Percentiles rank a stretch among this genome's conserved stretches.
phyloP scores from a whole-genome alignment of 2,329 filamentous ascomycete genomes.

The Venturia pyrina region DNA sequence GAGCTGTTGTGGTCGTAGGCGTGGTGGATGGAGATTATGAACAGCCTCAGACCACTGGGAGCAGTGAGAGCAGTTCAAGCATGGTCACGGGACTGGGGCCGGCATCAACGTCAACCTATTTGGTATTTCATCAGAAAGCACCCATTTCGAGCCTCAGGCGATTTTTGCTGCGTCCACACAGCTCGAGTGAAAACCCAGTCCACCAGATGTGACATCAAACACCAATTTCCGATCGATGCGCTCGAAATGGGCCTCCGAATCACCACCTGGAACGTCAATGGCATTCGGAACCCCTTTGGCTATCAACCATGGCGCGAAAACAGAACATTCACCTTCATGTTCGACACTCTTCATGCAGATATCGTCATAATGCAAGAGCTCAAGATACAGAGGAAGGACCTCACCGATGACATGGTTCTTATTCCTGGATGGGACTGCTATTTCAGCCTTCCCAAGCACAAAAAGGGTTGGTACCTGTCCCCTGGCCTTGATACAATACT shows the following conservation, averaged over 20 bases:
- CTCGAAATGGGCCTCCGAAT: conserved; percentile 63
- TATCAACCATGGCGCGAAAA: conserved; percentile 42
- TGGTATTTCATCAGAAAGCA: not conserved
- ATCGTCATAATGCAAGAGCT: conserved; percentile 93
- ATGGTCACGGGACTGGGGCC: not conserved
- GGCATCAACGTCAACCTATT: not conserved
- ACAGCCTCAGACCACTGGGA: not conserved
- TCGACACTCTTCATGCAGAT: conserved; percentile 83
- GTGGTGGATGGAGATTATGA: not conserved
- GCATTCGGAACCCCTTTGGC: conserved; percentile 44
- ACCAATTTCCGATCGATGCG: not conserved
- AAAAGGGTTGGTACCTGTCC: conserved; percentile 59
- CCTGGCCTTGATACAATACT: conserved; percentile 11
- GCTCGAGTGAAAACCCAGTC: not conserved
- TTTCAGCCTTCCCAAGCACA: conserved; percentile 85
- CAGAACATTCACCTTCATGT: conserved; percentile 59
- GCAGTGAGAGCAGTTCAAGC: not conserved
- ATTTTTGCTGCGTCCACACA: not conserved
- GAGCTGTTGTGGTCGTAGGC: not conserved
- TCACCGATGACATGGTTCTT: conserved; percentile 91
- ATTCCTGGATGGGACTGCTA: conserved; percentile 93
- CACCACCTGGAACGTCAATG: conserved; percentile 49
- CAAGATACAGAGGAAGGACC: conserved; percentile 89
- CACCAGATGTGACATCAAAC: conserved; percentile 6
- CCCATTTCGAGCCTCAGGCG: not conserved